A percentile compares a stretch with the other conserved stretches of the same genome.
phyloP scores from a whole-genome alignment of 257 asterid species.

The Solanum pennellii region DNA sequence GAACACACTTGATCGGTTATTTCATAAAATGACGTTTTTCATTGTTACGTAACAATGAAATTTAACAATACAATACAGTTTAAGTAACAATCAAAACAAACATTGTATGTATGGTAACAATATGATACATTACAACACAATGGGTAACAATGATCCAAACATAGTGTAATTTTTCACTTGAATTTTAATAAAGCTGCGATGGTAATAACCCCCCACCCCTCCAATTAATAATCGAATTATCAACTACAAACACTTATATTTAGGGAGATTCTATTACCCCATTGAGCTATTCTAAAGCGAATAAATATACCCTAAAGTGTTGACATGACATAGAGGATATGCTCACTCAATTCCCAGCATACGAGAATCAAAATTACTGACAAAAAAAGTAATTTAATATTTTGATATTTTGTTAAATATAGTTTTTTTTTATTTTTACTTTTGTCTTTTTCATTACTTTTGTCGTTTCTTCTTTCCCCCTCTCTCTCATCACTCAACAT shows the following conservation, averaged over 20 bases:
- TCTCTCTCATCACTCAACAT: not conserved
- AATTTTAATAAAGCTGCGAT: not conserved
- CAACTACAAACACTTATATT: not conserved
- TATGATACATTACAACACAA: too few species aligned
- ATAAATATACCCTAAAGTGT: not conserved
- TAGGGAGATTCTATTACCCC: not conserved
- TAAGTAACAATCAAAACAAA: not conserved
- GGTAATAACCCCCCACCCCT: not conserved
- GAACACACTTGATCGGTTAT: too few species aligned
- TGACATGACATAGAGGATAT: not conserved
- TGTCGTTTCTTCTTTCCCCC: not conserved
- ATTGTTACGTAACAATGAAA: too few species aligned
- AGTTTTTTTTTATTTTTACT: too few species aligned
- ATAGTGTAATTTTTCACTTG: not conserved
- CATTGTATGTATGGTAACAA: not conserved
- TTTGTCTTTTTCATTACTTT: not conserved
- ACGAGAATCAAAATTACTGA: not conserved
- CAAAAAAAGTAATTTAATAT: not conserved
- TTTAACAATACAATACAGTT: too few species aligned
- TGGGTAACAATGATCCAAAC: not conserved
- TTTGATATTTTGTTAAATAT: not conserved
- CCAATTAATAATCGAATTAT: not conserved
- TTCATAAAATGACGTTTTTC: not conserved
- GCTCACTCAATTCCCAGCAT: not conserved
- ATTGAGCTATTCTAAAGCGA: not conserved